Evolutionary conservation across 1,284 basidiomycete genomes (phyloP).

Genomic region (Tilletia indica): DNA sequence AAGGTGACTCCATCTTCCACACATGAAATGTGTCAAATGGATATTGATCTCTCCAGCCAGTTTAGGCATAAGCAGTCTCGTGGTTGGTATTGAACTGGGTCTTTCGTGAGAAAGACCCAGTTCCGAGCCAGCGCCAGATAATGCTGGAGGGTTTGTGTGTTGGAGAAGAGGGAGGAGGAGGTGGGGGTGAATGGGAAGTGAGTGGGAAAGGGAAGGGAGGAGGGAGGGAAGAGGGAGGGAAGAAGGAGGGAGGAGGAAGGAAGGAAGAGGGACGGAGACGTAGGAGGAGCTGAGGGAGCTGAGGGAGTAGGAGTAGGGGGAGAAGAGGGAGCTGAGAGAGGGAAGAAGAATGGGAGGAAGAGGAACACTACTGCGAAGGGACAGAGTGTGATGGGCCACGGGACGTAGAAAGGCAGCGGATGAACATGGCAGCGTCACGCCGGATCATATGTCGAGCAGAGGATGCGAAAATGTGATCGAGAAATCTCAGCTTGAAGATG

Average conservation of each 20-base stretch:
- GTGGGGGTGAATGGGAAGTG: neutral
- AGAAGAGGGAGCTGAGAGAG: too few relatives aligned
- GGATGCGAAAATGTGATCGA: too few relatives aligned
- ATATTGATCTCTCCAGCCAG: constrained; percentile 11
- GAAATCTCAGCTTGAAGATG: too few relatives aligned
- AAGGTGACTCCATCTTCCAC: neutral
- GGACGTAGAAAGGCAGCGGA: neutral
- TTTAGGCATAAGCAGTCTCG: constrained; percentile 7
- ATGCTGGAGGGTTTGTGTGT: neutral
- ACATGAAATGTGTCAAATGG: neutral
- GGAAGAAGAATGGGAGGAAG: too few relatives aligned
- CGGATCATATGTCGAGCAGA: too few relatives aligned
- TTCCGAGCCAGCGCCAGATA: neutral
- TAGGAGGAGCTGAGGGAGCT: neutral
- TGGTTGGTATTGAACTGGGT: too few relatives aligned
- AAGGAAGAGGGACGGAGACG: neutral
- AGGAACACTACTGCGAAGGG: too few relatives aligned
- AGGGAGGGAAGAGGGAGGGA: neutral
- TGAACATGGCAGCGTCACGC: neutral
- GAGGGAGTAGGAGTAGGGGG: too few relatives aligned
- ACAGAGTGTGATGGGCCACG: too few relatives aligned
- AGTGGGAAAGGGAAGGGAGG: too few relatives aligned
- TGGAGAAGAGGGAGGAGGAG: neutral
- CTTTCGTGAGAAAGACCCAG: neutral
- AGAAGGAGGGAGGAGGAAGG: neutral